phyloP scores from a whole-genome alignment of 2,329 filamentous ascomycete species.

The Emergomyces orientalis region DNA sequence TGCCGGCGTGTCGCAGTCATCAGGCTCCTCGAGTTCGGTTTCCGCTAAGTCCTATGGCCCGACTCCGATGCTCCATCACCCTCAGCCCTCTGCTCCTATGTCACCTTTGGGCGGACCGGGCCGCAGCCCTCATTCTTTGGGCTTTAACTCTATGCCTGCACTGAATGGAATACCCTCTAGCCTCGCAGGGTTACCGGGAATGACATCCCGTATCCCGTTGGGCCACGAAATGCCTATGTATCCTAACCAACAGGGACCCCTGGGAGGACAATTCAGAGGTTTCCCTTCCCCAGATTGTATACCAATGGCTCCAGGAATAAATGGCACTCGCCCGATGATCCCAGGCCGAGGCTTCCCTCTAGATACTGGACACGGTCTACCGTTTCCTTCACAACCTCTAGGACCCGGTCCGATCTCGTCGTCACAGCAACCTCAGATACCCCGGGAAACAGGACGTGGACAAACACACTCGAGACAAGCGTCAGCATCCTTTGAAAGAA shows the following conservation, averaged over 20 bases:
- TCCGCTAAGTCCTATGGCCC: conserved; percentile 50
- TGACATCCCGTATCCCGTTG: conserved; percentile 44
- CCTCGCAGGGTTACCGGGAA: conserved; percentile 45
- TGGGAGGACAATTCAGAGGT: conserved; percentile 47
- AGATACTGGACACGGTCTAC: conserved; percentile 36
- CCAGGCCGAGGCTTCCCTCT: conserved; percentile 48
- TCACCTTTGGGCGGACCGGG: conserved; percentile 56
- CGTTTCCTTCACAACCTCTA: conserved; percentile 37
- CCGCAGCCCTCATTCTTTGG: conserved; percentile 47
- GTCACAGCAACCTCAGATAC: conserved; percentile 20
- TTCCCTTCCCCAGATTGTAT: conserved; percentile 44
- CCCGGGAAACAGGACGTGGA: conserved; percentile 33
- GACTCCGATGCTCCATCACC: conserved; percentile 46
- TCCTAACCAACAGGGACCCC: conserved; percentile 42
- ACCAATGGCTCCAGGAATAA: conserved; percentile 51
- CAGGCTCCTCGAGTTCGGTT: conserved; percentile 54
- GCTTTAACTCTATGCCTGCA: conserved; percentile 43
- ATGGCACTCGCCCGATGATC: conserved; percentile 50
- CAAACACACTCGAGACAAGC: conserved; percentile 64
- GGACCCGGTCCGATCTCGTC: conserved; percentile 28
- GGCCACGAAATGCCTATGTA: conserved; percentile 48
- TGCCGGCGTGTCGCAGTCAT: conserved; percentile 55
- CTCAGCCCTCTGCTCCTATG: conserved; percentile 52
- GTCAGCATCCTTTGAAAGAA: conserved; percentile 54
- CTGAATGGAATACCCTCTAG: conserved; percentile 49